phyloP scores from a whole-genome alignment of 257 asterid genomes.

The Solanum phureja region DNA sequence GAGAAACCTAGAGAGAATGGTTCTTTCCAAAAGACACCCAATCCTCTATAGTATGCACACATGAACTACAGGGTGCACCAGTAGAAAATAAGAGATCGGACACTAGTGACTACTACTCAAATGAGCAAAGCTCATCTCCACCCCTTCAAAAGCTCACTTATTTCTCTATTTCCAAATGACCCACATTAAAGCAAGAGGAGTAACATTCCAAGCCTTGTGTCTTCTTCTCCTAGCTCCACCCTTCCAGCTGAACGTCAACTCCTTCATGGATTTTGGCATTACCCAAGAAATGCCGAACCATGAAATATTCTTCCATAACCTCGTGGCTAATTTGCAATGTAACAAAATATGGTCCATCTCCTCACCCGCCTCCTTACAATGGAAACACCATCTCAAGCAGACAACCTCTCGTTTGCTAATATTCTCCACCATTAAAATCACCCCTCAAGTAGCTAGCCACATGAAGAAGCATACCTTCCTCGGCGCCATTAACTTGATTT shows the following conservation, averaged over 20 bases:
- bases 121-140: not conserved
- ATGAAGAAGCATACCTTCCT: not conserved
- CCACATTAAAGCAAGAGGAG: not conserved
- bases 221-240: not conserved
- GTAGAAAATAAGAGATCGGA: not conserved
- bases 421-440: not conserved
- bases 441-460: not conserved
- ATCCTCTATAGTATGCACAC: not conserved
- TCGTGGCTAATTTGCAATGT: not conserved
- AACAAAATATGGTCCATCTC: not conserved
- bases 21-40: not conserved
- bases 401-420: not conserved
- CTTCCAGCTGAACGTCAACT: not conserved
- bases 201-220: not conserved
- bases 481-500: not conserved
- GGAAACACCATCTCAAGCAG: not conserved
- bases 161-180: not conserved
- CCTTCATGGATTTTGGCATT: not conserved
- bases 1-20: not conserved
- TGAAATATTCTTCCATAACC: not conserved
- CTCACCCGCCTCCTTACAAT: not conserved
- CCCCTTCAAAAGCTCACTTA: not conserved
- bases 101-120: not conserved
- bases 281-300: not conserved
- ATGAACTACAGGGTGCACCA: not conserved